A percentile compares a stretch with the other conserved stretches of the same genome.
phyloP scores from a whole-genome alignment of 1,284 basidiomycete genomes.

The Heimioporus retisporus region DNA sequence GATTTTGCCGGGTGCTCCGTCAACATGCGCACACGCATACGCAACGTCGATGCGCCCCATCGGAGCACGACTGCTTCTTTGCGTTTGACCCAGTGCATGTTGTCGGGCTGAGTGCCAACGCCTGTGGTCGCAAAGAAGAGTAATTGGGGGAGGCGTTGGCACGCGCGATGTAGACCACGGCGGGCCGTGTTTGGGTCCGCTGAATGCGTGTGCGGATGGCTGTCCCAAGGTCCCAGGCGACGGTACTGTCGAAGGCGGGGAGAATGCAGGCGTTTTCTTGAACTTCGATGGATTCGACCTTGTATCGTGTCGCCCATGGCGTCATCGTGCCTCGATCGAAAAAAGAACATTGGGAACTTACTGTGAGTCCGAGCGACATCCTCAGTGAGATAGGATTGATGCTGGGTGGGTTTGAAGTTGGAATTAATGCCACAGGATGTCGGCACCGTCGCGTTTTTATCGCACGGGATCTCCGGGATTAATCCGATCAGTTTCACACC shows the following conservation, averaged over 20 bases:
- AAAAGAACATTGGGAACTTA: background rate
- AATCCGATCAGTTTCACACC: no score
- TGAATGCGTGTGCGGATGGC: conserved; percentile 38
- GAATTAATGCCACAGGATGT: no score
- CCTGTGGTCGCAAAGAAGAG: conserved; percentile 43
- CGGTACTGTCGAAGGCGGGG: conserved; percentile 27
- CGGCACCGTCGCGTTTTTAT: no score
- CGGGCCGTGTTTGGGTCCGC: conserved; percentile 24
- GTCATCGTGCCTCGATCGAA: no score
- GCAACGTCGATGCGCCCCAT: conserved; percentile 31
- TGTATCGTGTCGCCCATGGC: background rate
- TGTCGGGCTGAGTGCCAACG: conserved; percentile 45
- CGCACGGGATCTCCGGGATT: no score
- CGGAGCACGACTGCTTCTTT: conserved; percentile 47
- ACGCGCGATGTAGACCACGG: conserved; percentile 34
- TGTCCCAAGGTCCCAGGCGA: conserved; percentile 45
- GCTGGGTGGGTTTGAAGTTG: no score
- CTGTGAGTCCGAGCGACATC: background rate
- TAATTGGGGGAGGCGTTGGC: conserved; percentile 36
- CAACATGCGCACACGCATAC: conserved; percentile 24
- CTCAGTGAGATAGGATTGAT: no score
- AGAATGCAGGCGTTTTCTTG: conserved; percentile 35
- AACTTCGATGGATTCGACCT: conserved; percentile 19
- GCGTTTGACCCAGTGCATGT: conserved; percentile 48
- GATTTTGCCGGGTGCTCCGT: background rate